These are phyloP conservation scores for Cercospora brassicicola DNA, from an alignment of 2,329 filamentous ascomycete genomes.

Conservation along the genomic window DNA sequence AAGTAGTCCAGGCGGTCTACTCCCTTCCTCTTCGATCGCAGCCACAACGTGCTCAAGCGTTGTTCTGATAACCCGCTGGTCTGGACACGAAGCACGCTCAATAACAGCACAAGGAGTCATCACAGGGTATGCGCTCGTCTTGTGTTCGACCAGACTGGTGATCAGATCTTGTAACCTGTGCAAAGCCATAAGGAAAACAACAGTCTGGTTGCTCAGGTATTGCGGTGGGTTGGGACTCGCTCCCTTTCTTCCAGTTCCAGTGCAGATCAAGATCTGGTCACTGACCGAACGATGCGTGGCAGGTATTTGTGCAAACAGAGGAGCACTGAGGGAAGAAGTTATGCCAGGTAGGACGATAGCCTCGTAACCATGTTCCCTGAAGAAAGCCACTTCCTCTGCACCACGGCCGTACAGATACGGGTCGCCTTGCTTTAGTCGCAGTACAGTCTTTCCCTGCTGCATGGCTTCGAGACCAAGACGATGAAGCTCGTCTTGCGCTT, in stretches of 20 bases:
- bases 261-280: constrained; percentile 94
- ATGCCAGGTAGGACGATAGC: constrained; percentile 79
- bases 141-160: constrained; percentile 61
- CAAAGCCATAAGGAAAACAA: constrained; percentile 92
- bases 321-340: constrained; percentile 81
- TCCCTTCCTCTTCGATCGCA: constrained; percentile 86
- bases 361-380: constrained; percentile 68
- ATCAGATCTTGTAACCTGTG: constrained; percentile 78
- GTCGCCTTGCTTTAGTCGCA: constrained; percentile 93
- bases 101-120: constrained; percentile 88
- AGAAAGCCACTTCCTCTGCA: constrained; percentile 87
- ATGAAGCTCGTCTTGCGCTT: constrained; percentile 86
- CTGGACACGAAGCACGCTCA: constrained; percentile 88
- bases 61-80: constrained; percentile 88
- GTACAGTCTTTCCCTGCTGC: constrained; percentile 70
- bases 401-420: constrained; percentile 95
- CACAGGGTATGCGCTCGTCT: constrained; percentile 50
- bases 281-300: constrained; percentile 85
- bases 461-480: constrained; percentile 71
- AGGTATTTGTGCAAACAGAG: constrained; percentile 84
- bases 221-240: constrained; percentile 77
- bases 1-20: constrained; percentile 80
- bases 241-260: constrained; percentile 90
- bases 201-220: constrained; percentile 73
- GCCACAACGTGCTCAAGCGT: constrained; percentile 75